Base-by-base conservation (phyloP, 2,329 filamentous ascomycete species). In the Cercospora sesami region DNA sequence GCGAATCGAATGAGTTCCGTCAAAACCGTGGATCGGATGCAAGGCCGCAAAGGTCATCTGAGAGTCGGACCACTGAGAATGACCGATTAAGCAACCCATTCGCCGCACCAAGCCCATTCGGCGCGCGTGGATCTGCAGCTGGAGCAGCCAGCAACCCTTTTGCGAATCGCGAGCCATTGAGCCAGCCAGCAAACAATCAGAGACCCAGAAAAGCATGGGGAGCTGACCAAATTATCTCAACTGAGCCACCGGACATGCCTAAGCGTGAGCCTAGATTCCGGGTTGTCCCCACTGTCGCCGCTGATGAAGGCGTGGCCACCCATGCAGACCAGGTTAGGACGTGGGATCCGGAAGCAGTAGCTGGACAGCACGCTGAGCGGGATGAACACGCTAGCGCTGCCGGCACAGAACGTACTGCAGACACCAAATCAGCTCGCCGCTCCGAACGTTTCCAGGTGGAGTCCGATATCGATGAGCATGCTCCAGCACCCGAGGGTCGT, bases 251-350 rank as follows among this genome's bases (percentile, higher is more conserved):
- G 7, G 21, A 57, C 28, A 36, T 36, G 62, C 48, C 61, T 16
- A 39, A 31, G 10, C 61, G 62, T 7, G 48, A 64, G 33, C 62
- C 48, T n/a, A 64, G 51, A 26, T 64, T 45, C 31, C 30, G 23
- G 16, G 9, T 55, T 23, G 30, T 55, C 12, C 60, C 42, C n/a
- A 26, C 16, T 21, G 28, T 33, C 30, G 61, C n/a, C 18, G n/a
- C 14, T 51, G 8, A 21, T 21, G 30, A 28, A 14, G 57, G n/a
- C 18, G 39, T 28, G 57, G 39, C 33, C 14, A 36, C 45, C 45
- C 2, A 21, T 23, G 21, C 18, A 26, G 45, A 8, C 18, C 45
- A 12, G 18, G 18, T 14, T 21, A 23, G 16, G 3, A 23, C 12
- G 10, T 23, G 45, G 18, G 9, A 23, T 51, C 21, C 21, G 10